These are phyloP conservation scores for Kockiozyma suomiensis DNA, from an alignment of 805 yeast species.

Conservation along the genomic window DNA sequence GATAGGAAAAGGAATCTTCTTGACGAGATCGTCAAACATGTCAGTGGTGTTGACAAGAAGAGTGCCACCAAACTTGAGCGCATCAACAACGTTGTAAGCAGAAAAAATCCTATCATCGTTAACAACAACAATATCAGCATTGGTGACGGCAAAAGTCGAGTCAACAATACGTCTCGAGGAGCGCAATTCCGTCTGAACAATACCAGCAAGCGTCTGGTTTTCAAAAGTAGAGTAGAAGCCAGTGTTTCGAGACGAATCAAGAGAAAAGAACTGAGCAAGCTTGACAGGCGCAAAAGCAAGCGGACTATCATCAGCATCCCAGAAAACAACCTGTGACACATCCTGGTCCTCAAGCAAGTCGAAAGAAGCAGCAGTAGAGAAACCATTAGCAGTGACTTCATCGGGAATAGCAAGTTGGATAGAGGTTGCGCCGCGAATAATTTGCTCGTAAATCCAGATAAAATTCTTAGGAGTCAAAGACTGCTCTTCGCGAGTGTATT, in stretches of 20 bases:
- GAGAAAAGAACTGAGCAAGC: constrained; percentile 68
- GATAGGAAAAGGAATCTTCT: constrained; percentile 23
- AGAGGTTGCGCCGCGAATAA: constrained; percentile 29
- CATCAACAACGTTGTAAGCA: constrained; percentile 62
- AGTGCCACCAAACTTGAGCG: constrained; percentile 59
- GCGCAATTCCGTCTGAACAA: constrained; percentile 63
- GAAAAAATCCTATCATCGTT: constrained; percentile 60
- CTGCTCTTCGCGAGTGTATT: constrained; percentile 38
- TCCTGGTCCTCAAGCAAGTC: constrained; percentile 46
- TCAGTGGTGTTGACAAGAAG: constrained; percentile 53
- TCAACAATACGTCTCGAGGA: constrained; percentile 46
- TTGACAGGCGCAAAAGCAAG: constrained; percentile 60
- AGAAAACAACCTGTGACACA: constrained; percentile 53
- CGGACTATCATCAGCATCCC: constrained; percentile 68
- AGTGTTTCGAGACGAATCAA: constrained; percentile 54
- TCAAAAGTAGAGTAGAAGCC: constrained; percentile 69
- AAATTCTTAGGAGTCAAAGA: constrained; percentile 26
- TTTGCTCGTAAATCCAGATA: constrained; percentile 34
- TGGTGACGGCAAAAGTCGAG: constrained; percentile 48
- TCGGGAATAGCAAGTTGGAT: constrained; percentile 32
- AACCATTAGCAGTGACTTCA: constrained; percentile 33
- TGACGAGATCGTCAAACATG: constrained; percentile 50
- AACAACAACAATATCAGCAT: constrained; percentile 66
- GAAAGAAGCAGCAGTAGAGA: constrained; percentile 35
- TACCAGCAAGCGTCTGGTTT: constrained; percentile 71